Evolutionary conservation across 768 basidiomycete genomes (phyloP).

Genomic region (Rubroboletus satanas): DNA sequence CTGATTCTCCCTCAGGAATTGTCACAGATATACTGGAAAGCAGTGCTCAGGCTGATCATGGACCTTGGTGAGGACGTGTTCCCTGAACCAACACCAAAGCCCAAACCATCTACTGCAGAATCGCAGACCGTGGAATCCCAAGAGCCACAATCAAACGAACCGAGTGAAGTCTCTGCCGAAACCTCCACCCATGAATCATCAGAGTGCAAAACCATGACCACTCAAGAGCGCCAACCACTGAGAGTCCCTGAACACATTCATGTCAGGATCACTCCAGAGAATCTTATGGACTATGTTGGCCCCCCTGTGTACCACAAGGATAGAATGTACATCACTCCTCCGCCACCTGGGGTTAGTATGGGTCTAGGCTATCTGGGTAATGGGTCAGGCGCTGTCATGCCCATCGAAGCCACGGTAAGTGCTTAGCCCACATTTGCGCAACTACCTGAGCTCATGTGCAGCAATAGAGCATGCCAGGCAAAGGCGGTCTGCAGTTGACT

Average conservation of each 20-base stretch:
- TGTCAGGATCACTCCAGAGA: slow-evolving; percentile 79
- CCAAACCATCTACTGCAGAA: slow-evolving; percentile 15
- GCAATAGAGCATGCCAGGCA: slow-evolving; percentile 88
- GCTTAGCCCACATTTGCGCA: background rate
- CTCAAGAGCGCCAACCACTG: slow-evolving; percentile 74
- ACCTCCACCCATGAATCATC: slow-evolving; percentile 19
- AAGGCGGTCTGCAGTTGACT: slow-evolving; percentile 86
- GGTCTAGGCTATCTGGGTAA: slow-evolving; percentile 96
- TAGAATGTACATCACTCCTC: slow-evolving; percentile 73
- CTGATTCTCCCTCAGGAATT: background rate
- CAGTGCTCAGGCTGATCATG: slow-evolving; percentile 85
- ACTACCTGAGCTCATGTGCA: background rate
- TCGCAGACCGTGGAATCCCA: slow-evolving; percentile 48
- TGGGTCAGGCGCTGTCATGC: slow-evolving; percentile 95
- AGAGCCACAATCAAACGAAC: slow-evolving; percentile 42
- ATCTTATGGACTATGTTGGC: slow-evolving; percentile 94
- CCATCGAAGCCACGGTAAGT: slow-evolving; percentile 87
- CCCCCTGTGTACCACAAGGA: slow-evolving; percentile 96
- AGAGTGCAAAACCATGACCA: slow-evolving; percentile 61
- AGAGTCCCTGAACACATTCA: slow-evolving; percentile 74
- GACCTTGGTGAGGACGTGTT: slow-evolving; percentile 85
- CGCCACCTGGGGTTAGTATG: slow-evolving; percentile 91
- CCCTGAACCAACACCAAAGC: slow-evolving; percentile 55
- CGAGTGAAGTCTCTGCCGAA: slow-evolving; percentile 20
- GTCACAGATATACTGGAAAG: slow-evolving; percentile 89